These are phyloP conservation scores for Paecilomyces variotii DNA, from an alignment of 2,329 filamentous ascomycete species.

Conservation along the genomic window DNA sequence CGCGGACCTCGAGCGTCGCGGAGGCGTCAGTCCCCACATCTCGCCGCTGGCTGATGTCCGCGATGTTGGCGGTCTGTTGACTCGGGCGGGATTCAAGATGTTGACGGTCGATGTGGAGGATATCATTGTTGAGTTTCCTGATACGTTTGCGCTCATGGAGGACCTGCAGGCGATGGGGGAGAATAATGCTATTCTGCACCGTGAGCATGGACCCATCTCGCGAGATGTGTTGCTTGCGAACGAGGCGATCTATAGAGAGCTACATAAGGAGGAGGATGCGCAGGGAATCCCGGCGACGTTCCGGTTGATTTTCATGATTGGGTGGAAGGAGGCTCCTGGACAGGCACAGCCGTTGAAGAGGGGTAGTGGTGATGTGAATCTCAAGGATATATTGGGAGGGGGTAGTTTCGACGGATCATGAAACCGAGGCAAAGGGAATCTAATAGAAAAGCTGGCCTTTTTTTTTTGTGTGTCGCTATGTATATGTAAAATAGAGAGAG, in stretches of 20 bases:
- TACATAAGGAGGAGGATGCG: conserved; percentile 73
- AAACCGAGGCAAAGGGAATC: not conserved
- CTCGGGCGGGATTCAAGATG: conserved; percentile 86
- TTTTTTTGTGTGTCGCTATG: conserved; percentile 11
- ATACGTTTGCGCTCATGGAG: conserved; percentile 82
- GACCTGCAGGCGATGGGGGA: conserved; percentile 97
- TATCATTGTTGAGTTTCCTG: conserved; percentile 89
- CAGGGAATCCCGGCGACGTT: conserved; percentile 75
- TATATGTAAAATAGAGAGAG: conserved; percentile 16
- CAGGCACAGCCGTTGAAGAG: conserved; percentile 74
- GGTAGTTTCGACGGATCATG: conserved; percentile 27
- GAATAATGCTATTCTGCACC: conserved; percentile 76
- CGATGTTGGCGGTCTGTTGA: conserved; percentile 80
- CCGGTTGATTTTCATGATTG: conserved; percentile 96
- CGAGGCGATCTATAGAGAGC: conserved; percentile 77
- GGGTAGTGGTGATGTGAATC: conserved; percentile 76
- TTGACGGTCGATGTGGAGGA: conserved; percentile 96
- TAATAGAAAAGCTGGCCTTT: not conserved
- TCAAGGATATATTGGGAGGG: conserved; percentile 68
- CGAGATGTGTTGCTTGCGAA: conserved; percentile 80
- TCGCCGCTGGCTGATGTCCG: conserved; percentile 87
- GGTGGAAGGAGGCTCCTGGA: conserved; percentile 78
- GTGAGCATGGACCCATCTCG: conserved; percentile 69
- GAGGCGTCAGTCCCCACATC: conserved; percentile 85
- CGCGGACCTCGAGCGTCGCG: conserved; percentile 79